Evolutionary conservation across 176 grass and related monocot genomes (phyloP).

Genomic region (Avena atlantica): DNA sequence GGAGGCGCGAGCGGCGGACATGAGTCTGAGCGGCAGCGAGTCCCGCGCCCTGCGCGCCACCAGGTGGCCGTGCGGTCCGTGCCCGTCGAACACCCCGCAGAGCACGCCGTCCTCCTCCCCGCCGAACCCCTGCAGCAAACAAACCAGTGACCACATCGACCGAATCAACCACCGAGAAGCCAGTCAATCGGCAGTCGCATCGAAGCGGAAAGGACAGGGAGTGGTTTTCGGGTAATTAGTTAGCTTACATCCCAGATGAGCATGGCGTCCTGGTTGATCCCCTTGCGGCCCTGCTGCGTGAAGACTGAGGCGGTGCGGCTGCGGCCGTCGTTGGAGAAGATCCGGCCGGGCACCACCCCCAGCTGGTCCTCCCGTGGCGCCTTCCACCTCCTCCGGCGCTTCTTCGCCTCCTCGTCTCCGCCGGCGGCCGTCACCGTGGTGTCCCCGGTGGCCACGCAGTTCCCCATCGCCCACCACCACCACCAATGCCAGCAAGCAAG

Average conservation of each 20-base stretch:
- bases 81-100: slow-evolving; percentile 97
- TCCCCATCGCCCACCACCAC: slow-evolving; percentile 52
- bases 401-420: slow-evolving; percentile 33
- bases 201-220: not conserved
- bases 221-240: not conserved
- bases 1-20: slow-evolving; percentile 55
- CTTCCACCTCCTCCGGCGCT: slow-evolving; percentile 56
- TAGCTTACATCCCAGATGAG: slow-evolving; percentile 93
- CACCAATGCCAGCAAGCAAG: slow-evolving; percentile 34
- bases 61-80: slow-evolving; percentile 88
- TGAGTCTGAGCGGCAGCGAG: slow-evolving; percentile 77
- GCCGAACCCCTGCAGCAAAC: slow-evolving; percentile 57
- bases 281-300: slow-evolving; percentile 95
- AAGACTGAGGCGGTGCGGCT: slow-evolving; percentile 70
- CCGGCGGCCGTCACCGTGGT: slow-evolving; percentile 24
- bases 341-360: slow-evolving; percentile 71
- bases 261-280: slow-evolving; percentile 99
- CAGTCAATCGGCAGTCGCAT: not conserved
- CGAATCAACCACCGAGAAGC: not conserved
- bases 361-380: slow-evolving; percentile 76
- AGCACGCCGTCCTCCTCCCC: slow-evolving; percentile 70
- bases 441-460: slow-evolving; percentile 58
- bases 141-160: slow-evolving; percentile 1
- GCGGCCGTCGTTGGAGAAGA: slow-evolving; percentile 94
- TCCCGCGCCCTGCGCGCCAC: slow-evolving; percentile 90